phyloP scores from a whole-genome alignment of 176 grass and related monocot species.

The Lolium perenne region DNA sequence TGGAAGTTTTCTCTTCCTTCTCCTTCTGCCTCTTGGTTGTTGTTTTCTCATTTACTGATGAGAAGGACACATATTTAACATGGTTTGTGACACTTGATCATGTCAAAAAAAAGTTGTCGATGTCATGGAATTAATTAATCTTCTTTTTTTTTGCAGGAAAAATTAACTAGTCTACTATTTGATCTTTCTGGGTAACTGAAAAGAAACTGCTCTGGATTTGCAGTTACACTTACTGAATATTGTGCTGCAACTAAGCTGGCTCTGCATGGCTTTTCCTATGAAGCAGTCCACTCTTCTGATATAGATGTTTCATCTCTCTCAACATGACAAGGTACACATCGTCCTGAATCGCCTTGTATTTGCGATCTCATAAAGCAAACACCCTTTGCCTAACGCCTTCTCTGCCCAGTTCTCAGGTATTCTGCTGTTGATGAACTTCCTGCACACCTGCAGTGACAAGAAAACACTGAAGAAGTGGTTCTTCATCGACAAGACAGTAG shows the following conservation, averaged over 20 bases:
- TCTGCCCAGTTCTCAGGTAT: conserved; percentile 60
- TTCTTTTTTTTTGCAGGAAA: neutral
- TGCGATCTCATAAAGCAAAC: neutral
- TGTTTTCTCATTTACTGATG: conserved; percentile 2
- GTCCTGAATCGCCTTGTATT: neutral
- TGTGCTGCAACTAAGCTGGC: conserved; percentile 18
- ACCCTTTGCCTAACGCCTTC: conserved; percentile 22
- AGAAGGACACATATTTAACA: conserved; percentile 22
- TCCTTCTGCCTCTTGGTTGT: conserved; percentile 1
- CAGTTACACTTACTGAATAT: conserved; percentile 32
- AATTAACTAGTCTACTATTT: neutral
- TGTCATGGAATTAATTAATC: neutral
- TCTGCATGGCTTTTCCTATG: conserved; percentile 45
- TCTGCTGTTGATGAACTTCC: conserved; percentile 68
- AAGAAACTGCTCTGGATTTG: conserved; percentile 5
- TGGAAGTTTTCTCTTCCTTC: neutral
- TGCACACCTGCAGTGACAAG: conserved; percentile 75
- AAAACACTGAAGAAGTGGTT: conserved; percentile 95
- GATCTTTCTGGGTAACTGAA: conserved; percentile 27
- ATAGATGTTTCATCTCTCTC: conserved; percentile 53
- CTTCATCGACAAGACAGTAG: conserved; percentile 91
- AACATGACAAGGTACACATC: conserved; percentile 45
- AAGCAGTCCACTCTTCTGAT: conserved; percentile 30
- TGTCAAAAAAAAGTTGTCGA: neutral
- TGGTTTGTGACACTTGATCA: conserved; percentile 30